Percentiles rank a stretch among this genome's conserved stretches.
These are phyloP conservation scores for Eutypa lata DNA, from an alignment of 2,329 filamentous ascomycete species.

Conservation along the genomic window DNA sequence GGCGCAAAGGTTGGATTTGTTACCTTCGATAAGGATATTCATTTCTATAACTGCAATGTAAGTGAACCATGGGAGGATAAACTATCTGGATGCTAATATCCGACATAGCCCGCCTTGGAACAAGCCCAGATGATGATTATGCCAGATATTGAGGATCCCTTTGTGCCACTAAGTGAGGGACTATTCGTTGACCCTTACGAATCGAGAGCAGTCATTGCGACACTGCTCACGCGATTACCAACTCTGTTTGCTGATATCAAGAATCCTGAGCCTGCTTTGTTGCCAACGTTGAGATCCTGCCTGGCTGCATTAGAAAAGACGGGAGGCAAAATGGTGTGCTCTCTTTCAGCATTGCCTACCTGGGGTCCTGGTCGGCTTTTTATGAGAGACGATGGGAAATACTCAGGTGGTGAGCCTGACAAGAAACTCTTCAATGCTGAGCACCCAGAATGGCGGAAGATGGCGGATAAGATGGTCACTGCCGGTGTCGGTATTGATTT, in stretches of 20 bases:
- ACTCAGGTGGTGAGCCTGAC: constrained; percentile 81
- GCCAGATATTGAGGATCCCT: constrained; percentile 95
- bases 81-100: constrained; percentile 5
- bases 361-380: constrained; percentile 86
- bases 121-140: constrained; percentile 98
- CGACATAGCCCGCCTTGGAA: constrained; percentile 63
- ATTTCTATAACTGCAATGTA: constrained; percentile 94
- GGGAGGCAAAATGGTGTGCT: constrained; percentile 89
- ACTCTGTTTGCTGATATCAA: constrained; percentile 84
- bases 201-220: constrained; percentile 76
- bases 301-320: constrained; percentile 80
- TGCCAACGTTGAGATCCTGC: constrained; percentile 81
- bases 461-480: constrained; percentile 83
- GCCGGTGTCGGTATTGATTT: constrained; percentile 87
- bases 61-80: constrained; percentile 32
- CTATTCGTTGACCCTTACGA: constrained; percentile 94
- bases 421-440: constrained; percentile 91
- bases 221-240: constrained; percentile 80
- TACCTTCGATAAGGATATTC: constrained; percentile 93
- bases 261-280: constrained; percentile 83
- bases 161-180: constrained; percentile 85
- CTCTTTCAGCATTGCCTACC: constrained; percentile 81
- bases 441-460: constrained; percentile 81
- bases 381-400: constrained; percentile 83
- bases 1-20: constrained; percentile 91